Evolutionary conservation across 2,329 filamentous ascomycete species (phyloP).

Genomic region (Fusarium sp.): DNA sequence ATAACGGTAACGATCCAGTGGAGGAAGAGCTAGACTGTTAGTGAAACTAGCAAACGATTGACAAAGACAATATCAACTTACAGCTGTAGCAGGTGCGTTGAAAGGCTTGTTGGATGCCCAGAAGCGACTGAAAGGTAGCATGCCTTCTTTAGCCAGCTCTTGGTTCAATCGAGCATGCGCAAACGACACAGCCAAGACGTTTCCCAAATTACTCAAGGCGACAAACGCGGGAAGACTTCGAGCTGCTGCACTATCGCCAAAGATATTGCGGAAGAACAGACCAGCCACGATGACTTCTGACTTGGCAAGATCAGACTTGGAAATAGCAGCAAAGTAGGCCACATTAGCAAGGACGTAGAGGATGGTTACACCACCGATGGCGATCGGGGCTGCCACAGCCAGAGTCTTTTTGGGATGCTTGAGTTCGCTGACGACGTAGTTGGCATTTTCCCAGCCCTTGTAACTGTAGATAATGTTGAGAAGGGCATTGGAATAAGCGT

Average conservation of each 20-base stretch:
- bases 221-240: conserved; percentile 69
- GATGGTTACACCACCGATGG: conserved; percentile 70
- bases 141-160: conserved; percentile 78
- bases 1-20: conserved; percentile 77
- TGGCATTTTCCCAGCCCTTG: conserved; percentile 75
- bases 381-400: conserved; percentile 69
- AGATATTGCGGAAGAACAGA: conserved; percentile 74
- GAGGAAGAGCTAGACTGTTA: conserved; percentile 65
- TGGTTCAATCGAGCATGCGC: conserved; percentile 72
- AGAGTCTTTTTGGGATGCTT: conserved; percentile 69
- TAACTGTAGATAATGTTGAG: conserved; percentile 73
- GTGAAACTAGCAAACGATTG: neutral
- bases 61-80: conserved; percentile 47
- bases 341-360: conserved; percentile 76
- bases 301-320: conserved; percentile 69
- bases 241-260: conserved; percentile 68
- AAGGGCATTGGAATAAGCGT: conserved; percentile 70
- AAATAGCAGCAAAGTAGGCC: conserved; percentile 75
- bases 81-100: conserved; percentile 72
- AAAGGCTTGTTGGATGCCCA: conserved; percentile 80
- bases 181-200: conserved; percentile 73
- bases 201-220: conserved; percentile 73
- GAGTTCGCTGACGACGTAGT: conserved; percentile 73
- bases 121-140: conserved; percentile 75
- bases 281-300: conserved; percentile 73